phyloP scores from a whole-genome alignment of 495 filamentous ascomycete genomes.

The Xeromyces bisporus region DNA sequence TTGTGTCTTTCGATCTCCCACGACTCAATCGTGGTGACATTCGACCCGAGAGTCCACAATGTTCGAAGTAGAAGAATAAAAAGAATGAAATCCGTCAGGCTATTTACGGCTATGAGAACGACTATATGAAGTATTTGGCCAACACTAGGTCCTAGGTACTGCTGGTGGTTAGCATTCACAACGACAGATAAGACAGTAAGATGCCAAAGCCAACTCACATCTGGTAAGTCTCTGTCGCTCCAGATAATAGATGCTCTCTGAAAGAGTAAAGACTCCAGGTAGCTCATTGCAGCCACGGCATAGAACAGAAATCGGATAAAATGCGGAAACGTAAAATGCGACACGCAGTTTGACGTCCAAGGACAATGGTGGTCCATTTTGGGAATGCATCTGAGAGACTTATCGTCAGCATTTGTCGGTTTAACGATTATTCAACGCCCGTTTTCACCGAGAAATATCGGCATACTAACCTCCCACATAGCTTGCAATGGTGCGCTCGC shows the following conservation, averaged over 20 bases:
- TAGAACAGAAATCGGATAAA: slow-evolving; percentile 81
- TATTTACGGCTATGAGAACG: slow-evolving; percentile 41
- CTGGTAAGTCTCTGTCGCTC: slow-evolving; percentile 47
- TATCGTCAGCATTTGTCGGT: slow-evolving; percentile 1
- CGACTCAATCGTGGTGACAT: slow-evolving; percentile 74
- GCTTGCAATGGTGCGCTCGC: slow-evolving; percentile 81
- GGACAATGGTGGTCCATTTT: slow-evolving; percentile 99
- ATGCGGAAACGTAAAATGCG: slow-evolving; percentile 73
- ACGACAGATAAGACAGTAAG: neutral
- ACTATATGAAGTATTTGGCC: slow-evolving; percentile 49
- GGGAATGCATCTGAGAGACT: slow-evolving; percentile 53
- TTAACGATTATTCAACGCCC: neutral
- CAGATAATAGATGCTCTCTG: slow-evolving; percentile 46
- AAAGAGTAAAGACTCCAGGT: slow-evolving; percentile 42
- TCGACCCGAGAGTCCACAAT: slow-evolving; percentile 38
- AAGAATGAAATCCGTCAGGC: slow-evolving; percentile 46
- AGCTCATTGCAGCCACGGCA: slow-evolving; percentile 48
- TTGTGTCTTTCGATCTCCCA: slow-evolving; percentile 89
- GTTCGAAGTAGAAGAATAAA: slow-evolving; percentile 45
- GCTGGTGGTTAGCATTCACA: neutral
- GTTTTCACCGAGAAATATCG: neutral
- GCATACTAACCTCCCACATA: slow-evolving; percentile 45
- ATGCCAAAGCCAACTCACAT: slow-evolving; percentile 23
- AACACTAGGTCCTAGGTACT: slow-evolving; percentile 63
- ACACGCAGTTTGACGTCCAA: slow-evolving; percentile 90